A percentile compares a stretch with the other conserved stretches of the same genome.
Evolutionary conservation across 805 yeast species (phyloP).

Genomic region (Starmerella potacharoeniae): DNA sequence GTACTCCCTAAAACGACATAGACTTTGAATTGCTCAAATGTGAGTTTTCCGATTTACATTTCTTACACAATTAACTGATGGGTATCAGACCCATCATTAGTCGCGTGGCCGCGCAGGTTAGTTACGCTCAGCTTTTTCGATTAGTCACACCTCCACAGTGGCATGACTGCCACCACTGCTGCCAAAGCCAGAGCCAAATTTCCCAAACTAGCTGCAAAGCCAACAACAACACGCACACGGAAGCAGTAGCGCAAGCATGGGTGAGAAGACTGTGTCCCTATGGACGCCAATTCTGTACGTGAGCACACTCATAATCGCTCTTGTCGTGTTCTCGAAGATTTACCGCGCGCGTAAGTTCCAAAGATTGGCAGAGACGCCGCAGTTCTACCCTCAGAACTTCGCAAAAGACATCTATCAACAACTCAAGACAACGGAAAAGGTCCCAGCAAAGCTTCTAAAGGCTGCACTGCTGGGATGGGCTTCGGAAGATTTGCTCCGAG

Average conservation of each 20-base stretch:
- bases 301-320: constrained; percentile 51
- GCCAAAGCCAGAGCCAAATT: background rate
- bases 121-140: background rate
- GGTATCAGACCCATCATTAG: too few relatives aligned
- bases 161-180: constrained; percentile 31
- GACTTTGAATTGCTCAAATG: too few relatives aligned
- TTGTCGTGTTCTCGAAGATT: constrained; percentile 55
- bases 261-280: constrained; percentile 16
- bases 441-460: constrained; percentile 67
- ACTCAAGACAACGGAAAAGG: constrained; percentile 43
- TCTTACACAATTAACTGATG: too few relatives aligned
- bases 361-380: constrained; percentile 48
- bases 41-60: too few relatives aligned
- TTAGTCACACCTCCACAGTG: background rate
- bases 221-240: background rate
- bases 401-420: constrained; percentile 53
- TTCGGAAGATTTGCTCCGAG: constrained; percentile 77
- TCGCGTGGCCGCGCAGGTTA: too few relatives aligned
- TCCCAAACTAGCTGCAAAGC: background rate
- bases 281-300: constrained; percentile 46
- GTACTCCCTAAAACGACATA: too few relatives aligned
- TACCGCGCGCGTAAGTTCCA: constrained; percentile 49
- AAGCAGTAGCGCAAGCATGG: constrained; percentile 7
- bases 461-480: constrained; percentile 60
- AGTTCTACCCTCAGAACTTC: constrained; percentile 58